phyloP scores from a whole-genome alignment of 805 yeast species.

The Sungouiella blattae region DNA sequence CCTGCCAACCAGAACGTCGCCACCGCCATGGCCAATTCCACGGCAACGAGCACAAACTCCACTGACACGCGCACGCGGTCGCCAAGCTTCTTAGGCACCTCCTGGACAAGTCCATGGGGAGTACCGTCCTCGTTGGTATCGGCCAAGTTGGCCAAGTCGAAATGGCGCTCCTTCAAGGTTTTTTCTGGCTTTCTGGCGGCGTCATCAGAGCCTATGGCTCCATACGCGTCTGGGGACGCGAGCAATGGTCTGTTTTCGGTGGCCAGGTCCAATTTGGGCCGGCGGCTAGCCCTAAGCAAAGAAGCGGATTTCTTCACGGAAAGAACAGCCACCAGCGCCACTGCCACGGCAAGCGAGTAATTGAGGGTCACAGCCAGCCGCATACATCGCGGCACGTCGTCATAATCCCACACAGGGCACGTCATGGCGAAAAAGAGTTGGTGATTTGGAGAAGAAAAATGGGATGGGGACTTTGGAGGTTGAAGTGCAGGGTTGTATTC shows the following conservation, averaged over 20 bases:
- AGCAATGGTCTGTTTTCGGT: conserved; percentile 33
- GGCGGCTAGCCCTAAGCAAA: not conserved
- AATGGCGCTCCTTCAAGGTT: conserved; percentile 54
- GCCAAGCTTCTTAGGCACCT: conserved; percentile 44
- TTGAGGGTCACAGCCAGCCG: conserved; percentile 38
- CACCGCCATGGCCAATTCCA: conserved; percentile 37
- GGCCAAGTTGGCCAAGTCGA: conserved; percentile 55
- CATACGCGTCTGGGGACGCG: conserved; percentile 30
- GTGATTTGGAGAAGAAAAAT: too few relatives aligned
- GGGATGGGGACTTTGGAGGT: too few relatives aligned
- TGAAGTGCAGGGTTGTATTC: too few relatives aligned
- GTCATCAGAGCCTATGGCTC: conserved; percentile 18
- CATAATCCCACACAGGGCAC: conserved; percentile 50
- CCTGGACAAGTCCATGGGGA: conserved; percentile 51
- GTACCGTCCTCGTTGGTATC: conserved; percentile 58
- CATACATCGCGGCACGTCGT: conserved; percentile 56
- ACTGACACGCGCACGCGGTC: conserved; percentile 54
- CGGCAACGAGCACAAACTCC: conserved; percentile 44
- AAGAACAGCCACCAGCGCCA: conserved; percentile 26
- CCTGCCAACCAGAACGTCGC: conserved; percentile 30
- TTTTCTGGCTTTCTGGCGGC: conserved; percentile 10
- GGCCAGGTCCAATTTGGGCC: conserved; percentile 7
- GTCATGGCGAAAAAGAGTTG: conserved; percentile 5
- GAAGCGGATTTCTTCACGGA: conserved; percentile 1
- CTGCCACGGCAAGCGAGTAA: conserved; percentile 27